A percentile compares a stretch with the other conserved stretches of the same genome.
These are phyloP conservation scores for Pseudopyrenochaeta lycopersici DNA, from an alignment of 2,329 filamentous ascomycete genomes.

Conservation along the genomic window DNA sequence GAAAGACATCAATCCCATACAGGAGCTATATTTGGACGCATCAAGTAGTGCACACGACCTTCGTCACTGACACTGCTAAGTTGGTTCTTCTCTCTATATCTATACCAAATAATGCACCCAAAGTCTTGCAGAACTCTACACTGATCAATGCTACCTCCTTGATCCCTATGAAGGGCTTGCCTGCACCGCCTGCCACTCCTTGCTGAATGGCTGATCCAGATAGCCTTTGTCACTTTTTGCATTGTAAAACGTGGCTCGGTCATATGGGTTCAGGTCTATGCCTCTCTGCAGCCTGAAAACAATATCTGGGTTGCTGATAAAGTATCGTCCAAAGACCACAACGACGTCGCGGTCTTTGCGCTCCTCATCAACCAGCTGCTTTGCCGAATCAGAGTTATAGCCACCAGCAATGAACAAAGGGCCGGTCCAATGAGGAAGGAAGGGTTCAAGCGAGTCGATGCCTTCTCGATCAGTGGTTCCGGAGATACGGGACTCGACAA, in stretches of 20 bases:
- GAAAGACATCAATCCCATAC: too few relatives aligned
- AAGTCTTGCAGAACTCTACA: too few relatives aligned
- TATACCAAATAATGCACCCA: too few relatives aligned
- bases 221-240: constrained; percentile 49
- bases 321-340: constrained; percentile 60
- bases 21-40: too few relatives aligned
- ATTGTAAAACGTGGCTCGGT: constrained; percentile 58
- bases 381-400: constrained; percentile 51
- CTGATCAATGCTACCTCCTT: too few relatives aligned
- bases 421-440: constrained; percentile 34
- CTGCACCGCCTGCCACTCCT: too few relatives aligned
- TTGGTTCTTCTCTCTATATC: too few relatives aligned
- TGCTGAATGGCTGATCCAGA: constrained; percentile 48
- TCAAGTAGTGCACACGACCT: too few relatives aligned
- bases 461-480: constrained; percentile 51
- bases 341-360: constrained; percentile 55
- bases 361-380: constrained; percentile 49
- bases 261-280: constrained; percentile 54
- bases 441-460: constrained; percentile 30
- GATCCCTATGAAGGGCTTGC: too few relatives aligned
- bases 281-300: constrained; percentile 56
- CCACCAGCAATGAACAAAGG: constrained; percentile 55
- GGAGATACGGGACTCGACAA: constrained; percentile 66
- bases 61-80: too few relatives aligned
- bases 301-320: constrained; percentile 61